Base-by-base conservation (phyloP, 2,329 filamentous ascomycete species). In the Alternaria viburni region DNA sequence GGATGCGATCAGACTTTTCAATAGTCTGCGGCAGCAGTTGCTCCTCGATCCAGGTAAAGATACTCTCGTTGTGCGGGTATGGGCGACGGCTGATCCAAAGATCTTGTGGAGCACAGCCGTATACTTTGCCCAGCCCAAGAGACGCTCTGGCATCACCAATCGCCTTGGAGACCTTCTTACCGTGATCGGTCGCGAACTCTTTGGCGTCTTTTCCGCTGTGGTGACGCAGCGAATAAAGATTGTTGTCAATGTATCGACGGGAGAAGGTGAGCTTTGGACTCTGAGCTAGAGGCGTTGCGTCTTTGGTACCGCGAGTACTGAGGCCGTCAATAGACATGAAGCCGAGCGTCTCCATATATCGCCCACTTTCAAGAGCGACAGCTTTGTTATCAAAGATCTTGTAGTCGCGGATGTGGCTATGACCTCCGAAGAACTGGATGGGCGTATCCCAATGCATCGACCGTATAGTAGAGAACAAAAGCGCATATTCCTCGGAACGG, bases 301-400 rank as follows among this genome's bases (percentile, higher is more conserved):
- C 30, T 70, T 76, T 76, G 19, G 71, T 80, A 6, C 76, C 77
- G 23, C 79, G 79, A 1, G 82, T 83, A 9, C 81, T 81, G 19
- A 90, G 75, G 2, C 93, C 93, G 60, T 90, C 86, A 49, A 97
- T 89, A 0, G 93, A 97, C 87, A 96, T 89, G 86, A 96, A 98
- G 2, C 95, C 95, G 54, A 98, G 90, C 0, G 95, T 97, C 82
- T 98, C 95, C 84, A 97, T 91, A 79, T 97, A 98, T 1, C 95
- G 88, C 5, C 95, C 95, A 70, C 92, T 96, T 44, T 93, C 93
- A 6, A 98, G 83, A 1, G 90, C 94, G 66, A 91, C 90, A 0
- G 94, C 89, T 57, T 89, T 90, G 43, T 87, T 86, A 78, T 97
- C 95, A 72, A 93, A 97, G 63, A 86, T 88, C 44, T 88, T 88